Percentiles rank a stretch among this genome's conserved stretches.
Conservation (phyloP, 176 grass and related monocot species). For the Eragrostis nindensis region DNA sequence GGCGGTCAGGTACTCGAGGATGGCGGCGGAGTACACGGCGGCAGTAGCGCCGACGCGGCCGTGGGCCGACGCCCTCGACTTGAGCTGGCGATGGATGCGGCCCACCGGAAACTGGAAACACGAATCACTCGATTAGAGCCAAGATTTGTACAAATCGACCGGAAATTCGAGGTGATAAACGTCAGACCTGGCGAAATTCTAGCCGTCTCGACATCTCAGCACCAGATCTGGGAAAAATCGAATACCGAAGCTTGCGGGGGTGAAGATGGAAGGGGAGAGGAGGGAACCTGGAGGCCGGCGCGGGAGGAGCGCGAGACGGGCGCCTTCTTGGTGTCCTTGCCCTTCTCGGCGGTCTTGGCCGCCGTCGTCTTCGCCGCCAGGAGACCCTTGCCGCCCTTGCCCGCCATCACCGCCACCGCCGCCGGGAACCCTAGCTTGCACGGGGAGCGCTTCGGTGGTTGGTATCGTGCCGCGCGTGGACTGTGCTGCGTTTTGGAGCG, state of each 20-base stretch:
- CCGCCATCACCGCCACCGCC: slow-evolving; percentile 52
- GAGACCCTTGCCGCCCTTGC: slow-evolving; percentile 82
- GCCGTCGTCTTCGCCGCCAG: slow-evolving; percentile 70
- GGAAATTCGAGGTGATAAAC: not conserved
- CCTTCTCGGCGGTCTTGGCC: slow-evolving; percentile 60
- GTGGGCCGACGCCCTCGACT: slow-evolving; percentile 61
- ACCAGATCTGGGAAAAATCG: not conserved
- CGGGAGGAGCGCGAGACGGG: slow-evolving; percentile 75
- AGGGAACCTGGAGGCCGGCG: slow-evolving; percentile 63
- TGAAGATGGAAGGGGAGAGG: too few relatives aligned
- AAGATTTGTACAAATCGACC: not conserved
- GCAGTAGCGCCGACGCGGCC: slow-evolving; percentile 77
- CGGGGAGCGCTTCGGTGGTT: not conserved
- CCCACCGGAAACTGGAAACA: slow-evolving; percentile 60
- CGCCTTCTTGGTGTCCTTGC: slow-evolving; percentile 80
- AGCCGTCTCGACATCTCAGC: not conserved
- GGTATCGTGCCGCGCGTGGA: not conserved
- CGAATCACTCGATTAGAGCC: not conserved
- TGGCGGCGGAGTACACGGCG: slow-evolving; percentile 70
- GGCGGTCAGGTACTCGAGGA: slow-evolving; percentile 79
- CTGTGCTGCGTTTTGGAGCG: not conserved
- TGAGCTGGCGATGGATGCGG: slow-evolving; percentile 70
- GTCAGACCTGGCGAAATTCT: not conserved
- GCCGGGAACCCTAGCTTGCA: not conserved
- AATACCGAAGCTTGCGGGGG: too few relatives aligned